phyloP scores from a whole-genome alignment of 331 rosid genomes.

The Telfairia occidentalis region DNA sequence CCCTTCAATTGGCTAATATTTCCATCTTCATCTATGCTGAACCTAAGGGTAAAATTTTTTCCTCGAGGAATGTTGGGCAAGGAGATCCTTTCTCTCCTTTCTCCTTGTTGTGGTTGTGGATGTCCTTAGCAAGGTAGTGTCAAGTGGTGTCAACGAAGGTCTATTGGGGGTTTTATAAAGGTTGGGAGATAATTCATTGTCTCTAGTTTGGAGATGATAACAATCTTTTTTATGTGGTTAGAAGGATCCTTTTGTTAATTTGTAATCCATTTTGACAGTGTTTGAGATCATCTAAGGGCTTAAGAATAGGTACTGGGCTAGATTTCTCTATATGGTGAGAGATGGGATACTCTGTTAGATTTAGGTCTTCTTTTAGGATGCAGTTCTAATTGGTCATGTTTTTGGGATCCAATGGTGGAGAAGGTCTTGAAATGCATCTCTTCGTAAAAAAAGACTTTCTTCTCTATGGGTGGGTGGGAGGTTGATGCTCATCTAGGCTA shows the following conservation, averaged over 20 bases:
- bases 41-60: neutral
- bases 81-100: neutral
- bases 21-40: neutral
- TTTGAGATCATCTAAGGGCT: neutral
- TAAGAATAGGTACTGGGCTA: neutral
- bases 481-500: no score
- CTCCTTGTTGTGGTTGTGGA: neutral
- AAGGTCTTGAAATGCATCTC: no score
- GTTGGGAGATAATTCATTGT: no score
- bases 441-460: no score
- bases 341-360: no score
- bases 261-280: neutral
- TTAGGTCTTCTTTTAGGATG: no score
- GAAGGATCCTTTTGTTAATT: neutral
- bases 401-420: no score
- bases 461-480: no score
- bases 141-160: neutral
- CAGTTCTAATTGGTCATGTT: no score
- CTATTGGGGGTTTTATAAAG: neutral
- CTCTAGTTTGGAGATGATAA: neutral
- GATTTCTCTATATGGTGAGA: neutral
- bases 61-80: neutral
- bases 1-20: neutral
- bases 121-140: neutral
- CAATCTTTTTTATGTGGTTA: neutral